Evolutionary conservation across 805 yeast species (phyloP).

Genomic region (Dipodascus geniculatus): DNA sequence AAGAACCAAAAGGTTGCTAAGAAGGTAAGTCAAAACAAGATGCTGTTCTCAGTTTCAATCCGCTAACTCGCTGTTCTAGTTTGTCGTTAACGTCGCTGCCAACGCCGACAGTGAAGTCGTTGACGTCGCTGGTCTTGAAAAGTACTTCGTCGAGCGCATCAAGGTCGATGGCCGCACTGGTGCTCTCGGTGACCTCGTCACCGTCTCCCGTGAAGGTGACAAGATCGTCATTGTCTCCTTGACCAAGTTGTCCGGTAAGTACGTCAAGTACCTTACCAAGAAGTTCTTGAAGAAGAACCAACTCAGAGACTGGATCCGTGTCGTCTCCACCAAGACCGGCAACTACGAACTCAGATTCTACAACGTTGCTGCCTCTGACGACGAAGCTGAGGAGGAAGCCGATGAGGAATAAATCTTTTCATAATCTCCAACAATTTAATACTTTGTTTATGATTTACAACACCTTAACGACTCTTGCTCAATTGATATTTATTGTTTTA

Average conservation of each 20-base stretch:
- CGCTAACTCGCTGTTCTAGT: slow-evolving; percentile 39
- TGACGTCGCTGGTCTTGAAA: slow-evolving; percentile 95
- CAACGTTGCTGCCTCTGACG: slow-evolving; percentile 95
- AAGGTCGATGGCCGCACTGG: slow-evolving; percentile 95
- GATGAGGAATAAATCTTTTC: slow-evolving; percentile 41
- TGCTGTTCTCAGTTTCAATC: slow-evolving; percentile 24
- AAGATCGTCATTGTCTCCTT: slow-evolving; percentile 83
- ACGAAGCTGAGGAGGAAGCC: slow-evolving; percentile 54
- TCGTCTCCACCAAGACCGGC: slow-evolving; percentile 90
- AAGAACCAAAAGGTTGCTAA: slow-evolving; percentile 43
- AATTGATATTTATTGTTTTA: background rate
- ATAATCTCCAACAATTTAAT: slow-evolving; percentile 11
- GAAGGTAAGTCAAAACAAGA: slow-evolving; percentile 11
- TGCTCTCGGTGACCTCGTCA: slow-evolving; percentile 91
- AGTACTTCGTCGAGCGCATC: slow-evolving; percentile 98
- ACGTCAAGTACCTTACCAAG: slow-evolving; percentile 98
- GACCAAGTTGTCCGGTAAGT: slow-evolving; percentile 98
- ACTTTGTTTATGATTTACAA: background rate
- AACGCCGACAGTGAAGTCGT: slow-evolving; percentile 96
- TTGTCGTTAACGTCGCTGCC: slow-evolving; percentile 89
- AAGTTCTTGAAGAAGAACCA: slow-evolving; percentile 99
- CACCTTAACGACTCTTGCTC: background rate
- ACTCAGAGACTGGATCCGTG: slow-evolving; percentile 99
- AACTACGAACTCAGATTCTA: slow-evolving; percentile 96
- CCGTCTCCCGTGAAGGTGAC: slow-evolving; percentile 77